Conservation (phyloP, 768 basidiomycete species). For the Podaxis sp. region DNA sequence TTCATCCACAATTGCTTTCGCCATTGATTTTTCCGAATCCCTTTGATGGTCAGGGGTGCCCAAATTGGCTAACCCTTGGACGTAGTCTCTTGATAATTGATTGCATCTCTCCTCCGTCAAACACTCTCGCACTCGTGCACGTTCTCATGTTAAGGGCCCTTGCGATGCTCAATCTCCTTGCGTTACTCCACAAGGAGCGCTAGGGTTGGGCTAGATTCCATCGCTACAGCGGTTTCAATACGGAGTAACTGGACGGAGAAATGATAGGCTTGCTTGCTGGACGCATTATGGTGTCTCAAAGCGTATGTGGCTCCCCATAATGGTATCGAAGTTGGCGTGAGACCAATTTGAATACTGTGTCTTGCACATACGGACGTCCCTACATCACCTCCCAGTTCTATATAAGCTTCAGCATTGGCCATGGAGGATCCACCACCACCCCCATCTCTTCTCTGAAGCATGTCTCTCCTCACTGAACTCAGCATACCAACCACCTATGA, state of each 20-base stretch:
- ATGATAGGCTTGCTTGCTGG: slow-evolving; percentile 9
- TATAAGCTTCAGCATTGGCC: slow-evolving; percentile 1
- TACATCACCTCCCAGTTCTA: slow-evolving; percentile 9
- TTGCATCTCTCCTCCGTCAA: slow-evolving; percentile 13
- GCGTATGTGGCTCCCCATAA: slow-evolving; percentile 10
- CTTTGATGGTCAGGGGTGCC: slow-evolving; percentile 9
- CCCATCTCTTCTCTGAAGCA: background rate
- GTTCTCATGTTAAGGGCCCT: slow-evolving; percentile 13
- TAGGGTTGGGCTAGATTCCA: slow-evolving; percentile 3
- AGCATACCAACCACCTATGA: slow-evolving; percentile 1
- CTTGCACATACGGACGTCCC: background rate
- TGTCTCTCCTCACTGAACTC: slow-evolving; percentile 11
- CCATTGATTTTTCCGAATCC: slow-evolving; percentile 10
- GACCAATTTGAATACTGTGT: background rate
- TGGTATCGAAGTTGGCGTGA: slow-evolving; percentile 11
- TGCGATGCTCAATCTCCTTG: slow-evolving; percentile 10
- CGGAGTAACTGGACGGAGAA: slow-evolving; percentile 13
- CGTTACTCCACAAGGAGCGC: background rate
- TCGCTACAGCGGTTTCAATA: slow-evolving; percentile 3
- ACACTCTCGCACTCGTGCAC: background rate
- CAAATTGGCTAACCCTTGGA: slow-evolving; percentile 2
- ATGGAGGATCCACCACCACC: background rate
- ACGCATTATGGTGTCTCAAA: slow-evolving; percentile 2
- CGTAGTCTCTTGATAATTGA: slow-evolving; percentile 1
- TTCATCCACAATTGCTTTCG: background rate